Conservation (phyloP, 768 basidiomycete genomes). For the Filobasidium wieringae region DNA sequence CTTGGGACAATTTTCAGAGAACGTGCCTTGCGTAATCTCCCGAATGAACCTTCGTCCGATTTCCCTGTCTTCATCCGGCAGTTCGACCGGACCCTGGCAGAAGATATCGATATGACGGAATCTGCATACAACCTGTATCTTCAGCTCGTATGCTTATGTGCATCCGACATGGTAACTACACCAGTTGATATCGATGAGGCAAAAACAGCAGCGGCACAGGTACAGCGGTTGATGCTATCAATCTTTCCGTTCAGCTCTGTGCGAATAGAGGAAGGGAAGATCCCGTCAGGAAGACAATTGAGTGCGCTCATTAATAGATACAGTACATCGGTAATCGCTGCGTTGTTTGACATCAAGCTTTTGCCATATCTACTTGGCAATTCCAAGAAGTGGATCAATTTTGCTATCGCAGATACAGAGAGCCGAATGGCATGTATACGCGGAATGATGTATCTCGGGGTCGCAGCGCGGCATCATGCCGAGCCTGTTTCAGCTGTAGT, state of each 20-base stretch:
- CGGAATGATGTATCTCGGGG: conserved; percentile 58
- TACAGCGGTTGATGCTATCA: conserved; percentile 58
- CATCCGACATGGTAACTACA: conserved; percentile 34
- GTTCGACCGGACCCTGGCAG: conserved; percentile 48
- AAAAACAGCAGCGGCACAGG: conserved; percentile 40
- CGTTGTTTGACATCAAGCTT: conserved; percentile 53
- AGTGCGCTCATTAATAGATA: conserved; percentile 76
- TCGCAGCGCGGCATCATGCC: conserved; percentile 49
- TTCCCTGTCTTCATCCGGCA: conserved; percentile 61
- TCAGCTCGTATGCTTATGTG: conserved; percentile 63
- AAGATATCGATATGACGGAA: conserved; percentile 47
- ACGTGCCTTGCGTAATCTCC: conserved; percentile 62
- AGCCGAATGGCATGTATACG: conserved; percentile 63
- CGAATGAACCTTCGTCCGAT: conserved; percentile 47
- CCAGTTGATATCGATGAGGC: conserved; percentile 27
- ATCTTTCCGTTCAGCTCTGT: conserved; percentile 61
- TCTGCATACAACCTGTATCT: conserved; percentile 68
- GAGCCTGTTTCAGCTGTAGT: conserved; percentile 48
- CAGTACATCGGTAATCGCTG: conserved; percentile 56
- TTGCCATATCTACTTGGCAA: conserved; percentile 50
- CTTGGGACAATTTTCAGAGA: conserved; percentile 63
- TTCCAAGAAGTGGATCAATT: conserved; percentile 56
- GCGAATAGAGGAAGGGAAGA: conserved; percentile 49
- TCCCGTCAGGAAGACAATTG: conserved; percentile 49
- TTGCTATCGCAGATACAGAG: conserved; percentile 52